Evolutionary conservation across 2,329 filamentous ascomycete species (phyloP), one percentile per base, ranked within the genome.

Genomic region (Aphanoascus verrucosus): DNA sequence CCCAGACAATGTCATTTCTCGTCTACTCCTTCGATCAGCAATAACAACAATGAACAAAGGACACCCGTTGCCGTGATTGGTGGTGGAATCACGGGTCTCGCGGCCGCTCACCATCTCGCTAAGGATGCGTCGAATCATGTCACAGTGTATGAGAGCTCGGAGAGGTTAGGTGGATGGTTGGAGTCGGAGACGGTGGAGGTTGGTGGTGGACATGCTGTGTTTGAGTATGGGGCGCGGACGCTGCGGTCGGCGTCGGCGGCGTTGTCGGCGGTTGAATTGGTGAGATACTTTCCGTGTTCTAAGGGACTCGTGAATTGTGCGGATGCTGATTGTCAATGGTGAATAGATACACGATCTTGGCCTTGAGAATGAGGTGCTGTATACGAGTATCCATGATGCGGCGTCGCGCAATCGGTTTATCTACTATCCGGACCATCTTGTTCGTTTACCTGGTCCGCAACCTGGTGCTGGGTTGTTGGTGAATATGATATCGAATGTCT

Each of bases 371-470:
- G 72, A 84, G 55, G 65, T 88, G 32, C 66, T 82, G 49, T 72
- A 72, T 62, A 82, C 75, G 44, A 68, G 68, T 3, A 77, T 70
- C 41, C 65, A 65, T 31, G 74, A 77, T 4, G 70, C 77, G 50
- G 75, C 76, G 51, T 74, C 81, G 8, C 68, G 67, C 52, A 84
- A 84, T 64, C 85, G 89, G 57, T 96, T 84, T 68, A 74, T 97
- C 56, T 96, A 93, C 76, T 94, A 94, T 63, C 87, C 87, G 1
- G 86, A 95, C 65, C 86, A 83, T 63, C 78, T 93, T 31, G 84
- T 88, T 51, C 74, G 75, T 20, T 69, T 86, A 62, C 82, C 82
- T 6, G 69, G 70, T 7, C 73, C 69, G 0, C 60, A 68, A 15
- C 62, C 65, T 44, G 55, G 62, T 1, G 52, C 55, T 14, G 57